Evolutionary conservation across 805 yeast genomes (phyloP), one percentile per base, ranked within the genome.

Genomic region (Ogataea nitratoaversa): DNA sequence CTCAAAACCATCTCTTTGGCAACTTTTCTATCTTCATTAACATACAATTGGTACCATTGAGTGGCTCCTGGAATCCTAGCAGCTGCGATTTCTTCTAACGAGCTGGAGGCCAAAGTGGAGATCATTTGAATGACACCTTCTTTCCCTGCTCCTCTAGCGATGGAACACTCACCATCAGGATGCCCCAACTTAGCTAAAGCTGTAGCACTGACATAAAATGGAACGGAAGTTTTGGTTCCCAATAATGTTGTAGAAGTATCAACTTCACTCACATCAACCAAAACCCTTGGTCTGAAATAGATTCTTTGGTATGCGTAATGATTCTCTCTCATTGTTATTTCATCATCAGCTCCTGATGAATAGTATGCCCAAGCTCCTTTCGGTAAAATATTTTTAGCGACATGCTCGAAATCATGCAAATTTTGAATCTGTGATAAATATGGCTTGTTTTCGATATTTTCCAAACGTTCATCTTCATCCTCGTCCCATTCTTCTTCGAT

Each of bases 151-250:
- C 88, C 88, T 54, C 82, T 70, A 2, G 97, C 88, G 48, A 91
- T 74, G 14, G 83, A 88, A 43, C 78, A 76, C 62, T 91, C 98
- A 42, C 98, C 98, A 30, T 87, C 96, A 2, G 88, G 88, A 56
- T 90, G 93, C 3, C 97, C 98, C 50, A 91, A 72, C 56, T 82
- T 84, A 28, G 95, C 96, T 46, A 89, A 70, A 0, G 97, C 98
- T 5, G 98, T 87, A 2, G 98, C 98, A 30, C 91, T 74, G 39
- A 84, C 78, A 58, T 90, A 91, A 60, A 91, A 88, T 13, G 98
- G 98, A 12, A 80, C 84, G 14, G 75, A 66, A 2, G 79, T 69
- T 37, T 71, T 66, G 16, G 76, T 56, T n/a, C 96, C 96, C 30
- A 91, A 67, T 77, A 91, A 76, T 5, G 77, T 71, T 8, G 95